Evolutionary conservation across 2,329 filamentous ascomycete genomes (phyloP).

Genomic region (Scedosporium apiospermum): DNA sequence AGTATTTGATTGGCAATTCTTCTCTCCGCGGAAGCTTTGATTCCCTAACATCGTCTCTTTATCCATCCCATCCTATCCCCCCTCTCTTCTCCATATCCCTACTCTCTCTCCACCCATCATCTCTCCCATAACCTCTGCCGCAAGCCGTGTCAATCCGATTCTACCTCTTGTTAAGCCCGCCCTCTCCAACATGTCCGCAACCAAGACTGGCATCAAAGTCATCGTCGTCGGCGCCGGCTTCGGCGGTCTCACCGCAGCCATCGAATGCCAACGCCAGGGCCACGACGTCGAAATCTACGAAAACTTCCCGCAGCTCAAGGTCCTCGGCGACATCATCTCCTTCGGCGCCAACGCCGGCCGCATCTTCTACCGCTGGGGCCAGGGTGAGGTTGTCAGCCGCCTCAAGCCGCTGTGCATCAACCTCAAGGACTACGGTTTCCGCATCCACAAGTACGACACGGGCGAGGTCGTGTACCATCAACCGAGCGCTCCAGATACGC

Average conservation of each 20-base stretch:
- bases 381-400: conserved; percentile 26
- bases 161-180: background rate
- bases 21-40: background rate
- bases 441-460: conserved; percentile 51
- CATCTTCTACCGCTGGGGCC: conserved; percentile 49
- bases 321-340: conserved; percentile 52
- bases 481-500: conserved; percentile 28
- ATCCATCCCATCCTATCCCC: background rate
- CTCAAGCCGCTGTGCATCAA: background rate
- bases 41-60: background rate
- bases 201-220: conserved; percentile 3
- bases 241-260: conserved; percentile 51
- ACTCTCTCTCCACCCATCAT: background rate
- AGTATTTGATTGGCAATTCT: background rate
- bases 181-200: background rate
- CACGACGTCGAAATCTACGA: conserved; percentile 51
- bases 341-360: conserved; percentile 51
- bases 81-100: background rate
- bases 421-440: conserved; percentile 26
- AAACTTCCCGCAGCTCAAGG: conserved; percentile 45
- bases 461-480: conserved; percentile 53
- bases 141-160: background rate
- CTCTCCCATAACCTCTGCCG: background rate
- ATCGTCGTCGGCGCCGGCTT: conserved; percentile 28
- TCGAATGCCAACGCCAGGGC: conserved; percentile 53